Conservation (phyloP, 1,284 basidiomycete genomes). For the Anthracocystis panici-leucophaei region DNA sequence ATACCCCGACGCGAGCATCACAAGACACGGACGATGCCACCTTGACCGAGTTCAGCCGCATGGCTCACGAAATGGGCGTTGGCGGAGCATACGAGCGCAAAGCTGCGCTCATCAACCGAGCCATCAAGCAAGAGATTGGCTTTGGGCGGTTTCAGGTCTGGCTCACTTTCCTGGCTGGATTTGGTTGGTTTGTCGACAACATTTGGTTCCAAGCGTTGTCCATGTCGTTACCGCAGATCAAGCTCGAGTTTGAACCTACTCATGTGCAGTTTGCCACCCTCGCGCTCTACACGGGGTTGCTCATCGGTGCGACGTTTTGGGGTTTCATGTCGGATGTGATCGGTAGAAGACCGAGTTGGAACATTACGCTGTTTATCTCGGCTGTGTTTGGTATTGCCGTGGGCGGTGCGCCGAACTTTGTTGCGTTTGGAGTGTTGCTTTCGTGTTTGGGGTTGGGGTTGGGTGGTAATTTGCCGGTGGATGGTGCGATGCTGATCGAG, state of each 20-base stretch:
- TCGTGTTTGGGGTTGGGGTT: conserved; percentile 75
- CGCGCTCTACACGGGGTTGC: conserved; percentile 75
- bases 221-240: conserved; percentile 61
- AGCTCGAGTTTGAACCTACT: conserved; percentile 53
- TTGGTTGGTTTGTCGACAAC: conserved; percentile 74
- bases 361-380: conserved; percentile 75
- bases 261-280: conserved; percentile 69
- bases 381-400: conserved; percentile 76
- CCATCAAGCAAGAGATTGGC: conserved; percentile 71
- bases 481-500: conserved; percentile 66
- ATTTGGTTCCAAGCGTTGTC: conserved; percentile 62
- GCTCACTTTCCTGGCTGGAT: conserved; percentile 75
- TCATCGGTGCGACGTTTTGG: conserved; percentile 76
- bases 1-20: conserved; percentile 5
- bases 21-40: conserved; percentile 42
- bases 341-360: conserved; percentile 74
- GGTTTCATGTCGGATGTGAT: conserved; percentile 70
- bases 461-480: conserved; percentile 73
- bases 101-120: conserved; percentile 57
- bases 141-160: conserved; percentile 77
- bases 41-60: conserved; percentile 36
- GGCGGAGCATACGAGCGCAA: conserved; percentile 60
- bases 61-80: conserved; percentile 62
- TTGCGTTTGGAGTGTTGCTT: conserved; percentile 73
- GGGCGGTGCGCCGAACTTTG: conserved; percentile 74